A percentile compares a stretch with the other conserved stretches of the same genome.
These are phyloP conservation scores for Trichomonascaceae sp. DNA, from an alignment of 1,139 yeast genomes.

Conservation along the genomic window DNA sequence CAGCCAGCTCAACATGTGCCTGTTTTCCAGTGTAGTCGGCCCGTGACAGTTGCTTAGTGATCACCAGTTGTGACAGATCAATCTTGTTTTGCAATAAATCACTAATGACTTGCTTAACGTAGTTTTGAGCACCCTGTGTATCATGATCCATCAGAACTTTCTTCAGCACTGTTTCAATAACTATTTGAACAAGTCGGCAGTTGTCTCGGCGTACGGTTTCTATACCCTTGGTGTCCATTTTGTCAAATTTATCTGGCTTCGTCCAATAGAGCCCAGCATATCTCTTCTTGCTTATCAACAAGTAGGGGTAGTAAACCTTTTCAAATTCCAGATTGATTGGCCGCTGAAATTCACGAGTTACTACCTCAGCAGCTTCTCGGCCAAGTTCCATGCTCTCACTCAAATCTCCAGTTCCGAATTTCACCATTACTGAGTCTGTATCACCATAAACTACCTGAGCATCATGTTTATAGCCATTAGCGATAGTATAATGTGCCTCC, in stretches of 20 bases:
- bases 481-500: slow-evolving; percentile 66
- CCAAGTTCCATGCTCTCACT: slow-evolving; percentile 86
- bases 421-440: slow-evolving; percentile 99
- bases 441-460: slow-evolving; percentile 96
- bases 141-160: slow-evolving; percentile 82
- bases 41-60: slow-evolving; percentile 84
- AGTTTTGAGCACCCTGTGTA: slow-evolving; percentile 80
- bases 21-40: slow-evolving; percentile 93
- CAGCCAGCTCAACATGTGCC: slow-evolving; percentile 95
- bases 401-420: slow-evolving; percentile 82
- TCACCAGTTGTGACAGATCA: slow-evolving; percentile 89
- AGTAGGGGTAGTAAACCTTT: slow-evolving; percentile 91
- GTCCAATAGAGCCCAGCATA: slow-evolving; percentile 99
- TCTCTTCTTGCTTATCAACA: slow-evolving; percentile 89
- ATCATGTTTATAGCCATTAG: slow-evolving; percentile 76
- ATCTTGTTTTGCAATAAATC: slow-evolving; percentile 85
- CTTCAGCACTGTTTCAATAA: slow-evolving; percentile 85
- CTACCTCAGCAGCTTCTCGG: slow-evolving; percentile 86
- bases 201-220: slow-evolving; percentile 98
- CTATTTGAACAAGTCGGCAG: slow-evolving; percentile 89
- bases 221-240: slow-evolving; percentile 97
- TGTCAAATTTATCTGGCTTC: slow-evolving; percentile 78
- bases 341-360: slow-evolving; percentile 66
- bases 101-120: slow-evolving; percentile 82
- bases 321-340: slow-evolving; percentile 97